A percentile compares a stretch with the other conserved stretches of the same genome.
Evolutionary conservation across 2,329 filamentous ascomycete genomes (phyloP).

Genomic region (Colletotrichum tabaci): DNA sequence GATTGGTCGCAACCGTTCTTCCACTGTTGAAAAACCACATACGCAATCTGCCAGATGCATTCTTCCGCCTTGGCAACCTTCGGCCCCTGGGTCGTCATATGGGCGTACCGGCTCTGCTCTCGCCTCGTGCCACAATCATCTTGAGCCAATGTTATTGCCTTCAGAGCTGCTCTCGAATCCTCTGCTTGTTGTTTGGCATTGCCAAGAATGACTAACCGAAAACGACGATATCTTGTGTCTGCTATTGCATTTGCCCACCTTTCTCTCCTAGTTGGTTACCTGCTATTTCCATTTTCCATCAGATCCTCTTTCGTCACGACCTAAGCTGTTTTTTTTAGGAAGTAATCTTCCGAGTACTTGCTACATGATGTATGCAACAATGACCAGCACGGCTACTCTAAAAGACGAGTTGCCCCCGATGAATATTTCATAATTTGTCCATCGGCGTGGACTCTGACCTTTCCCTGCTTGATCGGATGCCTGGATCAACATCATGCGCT

Average conservation of each 20-base stretch:
- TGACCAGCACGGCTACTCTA: background rate
- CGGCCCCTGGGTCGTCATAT: conserved; percentile 16
- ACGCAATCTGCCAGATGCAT: conserved; percentile 5
- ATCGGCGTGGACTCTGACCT: too few species aligned
- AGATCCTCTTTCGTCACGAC: conserved; percentile 2
- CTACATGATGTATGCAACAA: background rate
- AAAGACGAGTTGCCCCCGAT: background rate
- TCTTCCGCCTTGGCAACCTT: conserved; percentile 36
- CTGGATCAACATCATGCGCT: conserved; percentile 36
- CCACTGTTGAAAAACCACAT: too few species aligned
- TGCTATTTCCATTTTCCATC: background rate
- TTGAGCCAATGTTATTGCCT: background rate
- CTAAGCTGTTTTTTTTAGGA: background rate
- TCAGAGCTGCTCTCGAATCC: background rate
- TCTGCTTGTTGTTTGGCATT: background rate
- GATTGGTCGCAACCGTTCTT: background rate
- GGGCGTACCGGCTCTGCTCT: background rate
- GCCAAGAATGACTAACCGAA: background rate
- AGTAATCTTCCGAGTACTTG: background rate
- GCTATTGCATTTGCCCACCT: conserved; percentile 10
- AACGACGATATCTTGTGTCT: background rate
- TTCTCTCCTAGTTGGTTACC: background rate
- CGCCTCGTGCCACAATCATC: background rate
- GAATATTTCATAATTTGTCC: background rate
- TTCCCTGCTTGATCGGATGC: background rate